Base-by-base conservation (phyloP, 768 basidiomycete species). In the Rossbeevera mucosa region DNA sequence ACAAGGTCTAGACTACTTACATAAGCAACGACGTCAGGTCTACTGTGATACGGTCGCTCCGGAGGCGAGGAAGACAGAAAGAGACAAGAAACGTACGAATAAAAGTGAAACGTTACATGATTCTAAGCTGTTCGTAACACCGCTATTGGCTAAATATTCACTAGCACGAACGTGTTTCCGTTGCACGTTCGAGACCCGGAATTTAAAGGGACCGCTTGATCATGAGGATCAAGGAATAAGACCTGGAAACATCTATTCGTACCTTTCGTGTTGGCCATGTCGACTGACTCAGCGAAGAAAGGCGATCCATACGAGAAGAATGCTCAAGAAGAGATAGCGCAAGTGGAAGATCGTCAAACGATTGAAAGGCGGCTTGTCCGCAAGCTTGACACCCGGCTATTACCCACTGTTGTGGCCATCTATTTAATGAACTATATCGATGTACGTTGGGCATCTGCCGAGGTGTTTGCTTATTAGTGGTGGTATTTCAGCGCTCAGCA, bases 351-450 rank as follows among this genome's bases (percentile, higher is more conserved):
- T 26, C 59, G 57, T 20, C 58, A 24, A 20, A 21, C 24, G 30
- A 55, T 51, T 0, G 64, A 66, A 55, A 51, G 51, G n/a, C 47
- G 29, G 50, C 76, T 87, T 12, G 75, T 82, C 13, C 71, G 79
- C 36, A 80, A 77, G 55, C 72, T 87, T 43, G 85, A 85, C 56
- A 64, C 59, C 52, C 72, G 82, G 28, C 65, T 86, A 4, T 61
- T 87, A 44, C 82, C 81, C 0, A 79, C 79, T 0, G 77, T 86
- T 29, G 70, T 82, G 16, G 49, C 82, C 48, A 81, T 85, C 31
- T 84, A 71, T 57, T 75, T 86, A 52, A 79, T 85, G 80, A 86
- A 85, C 58, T 85, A 82, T 57, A 83, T 86, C 53, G 83, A 85
- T 64, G 83, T 85, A 53, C 54, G 67, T 59, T 3, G 36, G 24